Evolutionary conservation across 2,329 filamentous ascomycete species (phyloP).

Genomic region (Stachybotrys elegans): DNA sequence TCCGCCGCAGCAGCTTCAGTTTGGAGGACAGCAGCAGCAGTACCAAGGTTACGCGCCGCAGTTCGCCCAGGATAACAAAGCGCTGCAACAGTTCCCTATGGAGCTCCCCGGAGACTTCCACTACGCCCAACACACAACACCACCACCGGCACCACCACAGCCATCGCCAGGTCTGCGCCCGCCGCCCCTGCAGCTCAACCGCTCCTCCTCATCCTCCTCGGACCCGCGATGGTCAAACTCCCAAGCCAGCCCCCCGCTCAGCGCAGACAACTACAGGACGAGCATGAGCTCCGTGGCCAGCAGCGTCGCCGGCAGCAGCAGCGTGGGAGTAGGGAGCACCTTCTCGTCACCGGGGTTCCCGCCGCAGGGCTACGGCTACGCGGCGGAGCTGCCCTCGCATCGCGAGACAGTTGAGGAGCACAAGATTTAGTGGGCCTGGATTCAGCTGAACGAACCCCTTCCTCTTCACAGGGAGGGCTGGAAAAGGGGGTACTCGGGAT

Average conservation of each 20-base stretch:
- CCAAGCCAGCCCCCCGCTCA: slow-evolving; percentile 17
- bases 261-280: slow-evolving; percentile 14
- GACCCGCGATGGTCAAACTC: slow-evolving; percentile 38
- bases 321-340: no score
- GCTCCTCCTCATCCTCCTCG: slow-evolving; percentile 7
- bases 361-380: slow-evolving; percentile 32
- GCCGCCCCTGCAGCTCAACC: slow-evolving; percentile 18
- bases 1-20: slow-evolving; percentile 16
- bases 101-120: slow-evolving; percentile 48
- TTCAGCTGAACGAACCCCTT: no score
- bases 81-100: slow-evolving; percentile 20
- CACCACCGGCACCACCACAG: slow-evolving; percentile 17
- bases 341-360: slow-evolving; percentile 30
- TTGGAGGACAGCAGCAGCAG: no score
- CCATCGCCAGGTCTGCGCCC: slow-evolving; percentile 11
- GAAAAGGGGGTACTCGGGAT: background rate
- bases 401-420: slow-evolving; percentile 43
- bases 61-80: no score
- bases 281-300: slow-evolving; percentile 19
- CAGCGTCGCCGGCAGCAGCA: slow-evolving; percentile 23
- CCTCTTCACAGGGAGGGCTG: no score
- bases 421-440: no score
- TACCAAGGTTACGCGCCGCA: no score
- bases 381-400: slow-evolving; percentile 41
- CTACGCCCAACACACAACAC: slow-evolving; percentile 31